Base-by-base conservation (phyloP, 139 green algal genomes). In the Deuterostichococcus epilithicus region DNA sequence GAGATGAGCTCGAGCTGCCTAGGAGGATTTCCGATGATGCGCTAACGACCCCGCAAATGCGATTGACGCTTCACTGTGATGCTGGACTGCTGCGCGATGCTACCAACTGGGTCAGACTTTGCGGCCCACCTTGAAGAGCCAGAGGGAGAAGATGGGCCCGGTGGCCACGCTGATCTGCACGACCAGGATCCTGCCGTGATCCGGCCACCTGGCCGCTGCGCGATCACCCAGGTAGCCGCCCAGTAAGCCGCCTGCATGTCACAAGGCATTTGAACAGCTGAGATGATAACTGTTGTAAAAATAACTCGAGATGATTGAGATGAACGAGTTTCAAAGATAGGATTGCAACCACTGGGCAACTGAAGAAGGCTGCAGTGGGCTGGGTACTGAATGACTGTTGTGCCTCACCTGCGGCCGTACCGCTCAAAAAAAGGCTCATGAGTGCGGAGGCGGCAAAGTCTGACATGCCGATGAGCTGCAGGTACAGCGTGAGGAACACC, bases 401-500 rank as follows among this genome's bases (percentile, higher is more conserved):
- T 52, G 8, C 67, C 58, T 5, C 60, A 25, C 70, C 76, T 58
- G 73, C 35, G 36, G 76, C 81, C 35, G 73, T 85, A 70, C 60
- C 45, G 13, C 58, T 74, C n/a, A 88, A 76, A 70, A 92, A 91
- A 1, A 86, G 26, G 0, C 78, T 78, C 74, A 86, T 78, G 1
- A 89, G 70, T 0, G 58, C 28, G 2, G 44, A 76, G 20, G 84
- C 83, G 10, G 65, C 47, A 5, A 76, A 47, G 68, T 92, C 78
- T 37, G 76, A 81, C 83, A 91, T 88, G 73, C 87, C 88, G 68
- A 89, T 76, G 33, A 92, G 82, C 76, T 92, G 87, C 22, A 91
- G 78, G 80, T 89, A 92, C 32, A 92, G 74, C 2, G 86, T 92
- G 58, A 87, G 78, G 59, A 89, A 92, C 8, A 85, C n/a, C n/a